Base-by-base conservation (phyloP, 345 rosid species). In the Theobroma cacao region DNA sequence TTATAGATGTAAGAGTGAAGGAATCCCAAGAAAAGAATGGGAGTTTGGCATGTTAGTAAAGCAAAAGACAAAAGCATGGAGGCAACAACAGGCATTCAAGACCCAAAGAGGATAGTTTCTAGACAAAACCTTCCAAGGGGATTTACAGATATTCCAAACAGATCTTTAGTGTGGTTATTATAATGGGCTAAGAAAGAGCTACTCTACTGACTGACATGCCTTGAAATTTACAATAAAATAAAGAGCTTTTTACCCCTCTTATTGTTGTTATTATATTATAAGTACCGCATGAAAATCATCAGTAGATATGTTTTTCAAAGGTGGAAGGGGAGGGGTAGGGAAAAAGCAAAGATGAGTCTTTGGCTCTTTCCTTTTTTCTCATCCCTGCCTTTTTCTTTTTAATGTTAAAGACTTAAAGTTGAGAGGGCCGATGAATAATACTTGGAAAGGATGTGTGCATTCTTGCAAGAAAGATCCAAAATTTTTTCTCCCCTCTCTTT, bases 11-110 rank as follows among this genome's bases (percentile, higher is more conserved):
- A 74, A n/a, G 85, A 84, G 86, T 84, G 88, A 86, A 78, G 85
- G 94, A 90, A 92, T 92, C 95, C 95, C 95, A 84, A 93, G 87
- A 83, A 83, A 91, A 89, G 83, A 88, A 85, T 78, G 75, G 69
- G 83, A 83, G 90, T 86, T 94, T 84, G 87, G 91, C 93, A 95
- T 93, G 92, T 88, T 91, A 88, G 87, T 87, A 88, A 89, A 90
- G 95, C 85, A 84, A 66, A n/a, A 90, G 92, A 90, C 91, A 90
- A 88, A 83, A 85, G 78, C 73, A 81, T 15, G 71, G 40, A 40
- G 75, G 61, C 79, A 76, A 76, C 85, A 80, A 81, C 88, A 78
- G 81, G 79, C 83, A 69, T 78, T 84, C 84, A 69, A 84, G 84
- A 85, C 34, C 5, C 52, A 22, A 30, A 65, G 36, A 61, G 66